phyloP scores from a whole-genome alignment of 1,139 yeast genomes.

The Pichia sp. region DNA sequence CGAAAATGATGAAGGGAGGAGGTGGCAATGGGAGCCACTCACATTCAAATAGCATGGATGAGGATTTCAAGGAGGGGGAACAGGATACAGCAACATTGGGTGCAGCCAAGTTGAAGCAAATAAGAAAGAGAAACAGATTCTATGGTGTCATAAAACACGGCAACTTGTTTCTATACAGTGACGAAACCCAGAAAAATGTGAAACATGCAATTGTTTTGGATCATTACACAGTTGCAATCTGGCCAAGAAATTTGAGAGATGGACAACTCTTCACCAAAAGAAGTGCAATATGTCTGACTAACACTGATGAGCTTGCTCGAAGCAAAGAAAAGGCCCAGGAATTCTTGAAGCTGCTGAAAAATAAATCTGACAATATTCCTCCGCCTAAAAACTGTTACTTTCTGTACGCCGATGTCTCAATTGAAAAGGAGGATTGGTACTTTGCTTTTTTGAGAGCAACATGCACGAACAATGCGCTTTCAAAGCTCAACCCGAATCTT shows the following conservation, averaged over 20 bases:
- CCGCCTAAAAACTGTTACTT: constrained; percentile 60
- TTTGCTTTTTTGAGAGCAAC: constrained; percentile 77
- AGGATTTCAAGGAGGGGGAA: constrained; percentile 12
- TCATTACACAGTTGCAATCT: constrained; percentile 66
- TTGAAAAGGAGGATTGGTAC: constrained; percentile 90
- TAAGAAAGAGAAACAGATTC: constrained; percentile 53
- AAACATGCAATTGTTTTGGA: constrained; percentile 76
- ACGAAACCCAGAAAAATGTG: constrained; percentile 60
- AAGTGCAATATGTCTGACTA: constrained; percentile 70
- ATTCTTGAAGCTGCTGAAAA: constrained; percentile 2
- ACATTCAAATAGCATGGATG: background rate
- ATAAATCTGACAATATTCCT: constrained; percentile 16
- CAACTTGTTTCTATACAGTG: constrained; percentile 73
- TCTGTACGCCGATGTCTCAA: constrained; percentile 70
- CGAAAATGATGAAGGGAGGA: constrained; percentile 12
- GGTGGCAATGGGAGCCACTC: background rate
- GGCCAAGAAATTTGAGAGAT: constrained; percentile 75
- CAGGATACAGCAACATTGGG: constrained; percentile 26
- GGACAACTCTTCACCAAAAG: constrained; percentile 75
- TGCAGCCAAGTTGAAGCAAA: constrained; percentile 30
- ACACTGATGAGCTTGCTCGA: constrained; percentile 16
- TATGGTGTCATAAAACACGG: constrained; percentile 77
- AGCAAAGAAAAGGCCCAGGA: constrained; percentile 22
- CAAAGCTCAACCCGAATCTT: constrained; percentile 22
- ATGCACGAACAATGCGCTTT: constrained; percentile 31